Conservation (phyloP, 164 flowering plant genomes). For the Annona cherimola region DNA sequence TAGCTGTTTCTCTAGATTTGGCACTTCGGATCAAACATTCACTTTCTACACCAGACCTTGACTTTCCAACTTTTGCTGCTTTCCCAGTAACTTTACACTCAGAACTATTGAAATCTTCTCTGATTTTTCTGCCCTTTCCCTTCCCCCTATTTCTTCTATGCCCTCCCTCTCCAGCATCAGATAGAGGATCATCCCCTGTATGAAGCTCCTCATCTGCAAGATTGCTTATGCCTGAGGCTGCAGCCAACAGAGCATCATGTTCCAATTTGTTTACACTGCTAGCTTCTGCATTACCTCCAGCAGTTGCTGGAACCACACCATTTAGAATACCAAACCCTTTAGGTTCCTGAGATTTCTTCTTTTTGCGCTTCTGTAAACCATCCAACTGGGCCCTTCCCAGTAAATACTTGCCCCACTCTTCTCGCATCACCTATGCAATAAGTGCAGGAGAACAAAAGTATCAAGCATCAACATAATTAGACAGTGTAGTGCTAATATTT, state of each 20-base stretch:
- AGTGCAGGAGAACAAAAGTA: background rate
- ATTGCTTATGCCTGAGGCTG: constrained; percentile 60
- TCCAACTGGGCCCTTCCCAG: constrained; percentile 73
- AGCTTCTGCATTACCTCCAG: constrained; percentile 53
- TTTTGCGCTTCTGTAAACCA: constrained; percentile 39
- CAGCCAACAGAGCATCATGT: constrained; percentile 74
- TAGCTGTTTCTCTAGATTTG: constrained; percentile 17
- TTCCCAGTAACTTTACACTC: constrained; percentile 14
- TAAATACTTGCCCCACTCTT: constrained; percentile 87
- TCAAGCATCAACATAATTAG: too few relatives aligned
- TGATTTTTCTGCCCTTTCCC: constrained; percentile 13
- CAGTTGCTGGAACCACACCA: constrained; percentile 53
- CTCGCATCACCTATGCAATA: constrained; percentile 68
- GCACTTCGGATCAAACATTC: constrained; percentile 15
- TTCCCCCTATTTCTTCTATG: constrained; percentile 33
- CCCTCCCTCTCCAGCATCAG: constrained; percentile 16
- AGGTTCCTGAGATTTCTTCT: constrained; percentile 62
- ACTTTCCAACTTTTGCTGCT: constrained; percentile 11
- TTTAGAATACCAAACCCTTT: constrained; percentile 91
- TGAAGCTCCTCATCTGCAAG: constrained; percentile 26
- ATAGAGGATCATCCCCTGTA: constrained; percentile 26
- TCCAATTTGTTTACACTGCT: constrained; percentile 64
- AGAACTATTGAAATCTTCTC: constrained; percentile 3
- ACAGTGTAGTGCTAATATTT: background rate
- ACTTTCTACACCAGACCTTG: constrained; percentile 21